Evolutionary conservation across 2,329 filamentous ascomycete species (phyloP).

Genomic region (Hypoxylon sp.): DNA sequence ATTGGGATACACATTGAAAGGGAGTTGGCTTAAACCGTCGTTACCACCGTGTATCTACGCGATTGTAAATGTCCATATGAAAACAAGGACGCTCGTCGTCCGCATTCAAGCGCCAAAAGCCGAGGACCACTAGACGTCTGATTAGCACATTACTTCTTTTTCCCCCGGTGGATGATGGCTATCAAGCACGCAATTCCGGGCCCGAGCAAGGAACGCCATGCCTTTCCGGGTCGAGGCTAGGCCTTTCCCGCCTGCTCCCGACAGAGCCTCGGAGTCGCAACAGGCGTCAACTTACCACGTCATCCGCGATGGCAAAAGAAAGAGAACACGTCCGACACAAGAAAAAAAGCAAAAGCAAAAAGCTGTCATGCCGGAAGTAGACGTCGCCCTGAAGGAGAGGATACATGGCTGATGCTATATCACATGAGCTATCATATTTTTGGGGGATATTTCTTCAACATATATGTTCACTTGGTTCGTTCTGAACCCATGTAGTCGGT

Average conservation of each 20-base stretch:
- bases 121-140: background rate
- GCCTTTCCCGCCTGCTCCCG: background rate
- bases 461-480: background rate
- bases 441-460: background rate
- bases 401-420: constrained; percentile 26
- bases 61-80: constrained; percentile 29
- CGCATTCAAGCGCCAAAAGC: background rate
- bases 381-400: constrained; percentile 3
- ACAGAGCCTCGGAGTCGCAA: background rate
- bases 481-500: too few species aligned
- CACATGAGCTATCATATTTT: constrained; percentile 30
- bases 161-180: background rate
- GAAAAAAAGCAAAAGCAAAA: background rate
- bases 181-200: background rate
- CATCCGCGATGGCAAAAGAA: background rate
- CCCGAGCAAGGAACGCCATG: background rate
- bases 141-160: background rate
- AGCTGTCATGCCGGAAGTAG: background rate
- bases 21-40: constrained; percentile 24
- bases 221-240: background rate
- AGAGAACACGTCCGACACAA: too few species aligned
- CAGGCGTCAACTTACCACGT: constrained; percentile 1
- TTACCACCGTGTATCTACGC: constrained; percentile 31
- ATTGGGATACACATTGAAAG: constrained; percentile 7
- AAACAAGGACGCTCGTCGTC: constrained; percentile 5